These are phyloP conservation scores for Spergularia marina DNA, from an alignment of 148 eudicot species.

Conservation along the genomic window DNA sequence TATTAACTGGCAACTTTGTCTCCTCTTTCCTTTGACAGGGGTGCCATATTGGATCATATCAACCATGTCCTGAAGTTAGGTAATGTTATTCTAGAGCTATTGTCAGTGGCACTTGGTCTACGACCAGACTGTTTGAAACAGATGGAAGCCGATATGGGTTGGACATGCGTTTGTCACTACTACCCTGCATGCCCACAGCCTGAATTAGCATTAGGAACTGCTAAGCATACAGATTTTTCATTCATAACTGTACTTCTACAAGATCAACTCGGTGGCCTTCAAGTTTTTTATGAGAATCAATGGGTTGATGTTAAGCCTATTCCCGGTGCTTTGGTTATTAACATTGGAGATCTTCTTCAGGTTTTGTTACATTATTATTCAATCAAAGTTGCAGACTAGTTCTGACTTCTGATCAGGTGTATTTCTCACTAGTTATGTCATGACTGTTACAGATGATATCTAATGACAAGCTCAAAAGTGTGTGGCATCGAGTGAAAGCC, in stretches of 20 bases:
- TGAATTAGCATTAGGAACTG: constrained; percentile 16
- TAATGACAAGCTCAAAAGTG: constrained; percentile 40
- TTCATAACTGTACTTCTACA: constrained; percentile 25
- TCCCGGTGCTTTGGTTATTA: constrained; percentile 35
- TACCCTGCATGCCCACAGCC: constrained; percentile 36
- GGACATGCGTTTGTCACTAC: constrained; percentile 26
- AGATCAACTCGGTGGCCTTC: constrained; percentile 47
- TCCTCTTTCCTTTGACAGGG: constrained; percentile 21
- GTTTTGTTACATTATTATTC: background rate
- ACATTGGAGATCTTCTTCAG: constrained; percentile 49
- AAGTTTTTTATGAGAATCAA: constrained; percentile 32
- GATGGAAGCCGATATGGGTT: constrained; percentile 25
- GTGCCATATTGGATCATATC: constrained; percentile 19
- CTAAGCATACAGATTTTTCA: constrained; percentile 7
- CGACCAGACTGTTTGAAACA: constrained; percentile 22
- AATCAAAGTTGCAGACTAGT: background rate
- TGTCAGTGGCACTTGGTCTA: constrained; percentile 44
- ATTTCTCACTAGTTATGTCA: background rate
- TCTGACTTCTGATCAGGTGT: background rate
- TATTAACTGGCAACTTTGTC: too few relatives aligned
- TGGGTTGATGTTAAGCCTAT: constrained; percentile 41
- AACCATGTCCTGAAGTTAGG: constrained; percentile 28
- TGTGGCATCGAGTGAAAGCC: constrained; percentile 37
- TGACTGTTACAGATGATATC: constrained; percentile 25
- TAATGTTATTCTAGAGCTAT: constrained; percentile 24